phyloP scores from a whole-genome alignment of 2,329 filamentous ascomycete genomes.

The Periconia digitata region DNA sequence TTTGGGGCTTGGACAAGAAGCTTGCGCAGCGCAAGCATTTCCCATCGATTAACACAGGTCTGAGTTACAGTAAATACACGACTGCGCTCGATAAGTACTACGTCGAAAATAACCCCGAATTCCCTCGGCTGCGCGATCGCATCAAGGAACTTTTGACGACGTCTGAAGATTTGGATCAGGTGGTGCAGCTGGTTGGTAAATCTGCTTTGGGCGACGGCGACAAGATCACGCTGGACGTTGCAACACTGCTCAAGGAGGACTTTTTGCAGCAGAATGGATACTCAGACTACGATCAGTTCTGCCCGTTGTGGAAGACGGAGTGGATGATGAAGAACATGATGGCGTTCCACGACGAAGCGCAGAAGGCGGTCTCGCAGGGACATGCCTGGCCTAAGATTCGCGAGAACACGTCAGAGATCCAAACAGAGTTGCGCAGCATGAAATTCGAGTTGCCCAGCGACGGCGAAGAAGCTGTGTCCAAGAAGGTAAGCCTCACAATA shows the following conservation, averaged over 20 bases:
- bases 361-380: slow-evolving; percentile 91
- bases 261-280: slow-evolving; percentile 99
- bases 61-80: slow-evolving; percentile 97
- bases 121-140: slow-evolving; percentile 87
- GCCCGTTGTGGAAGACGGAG: slow-evolving; percentile 98
- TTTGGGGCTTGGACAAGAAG: slow-evolving; percentile 99
- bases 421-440: slow-evolving; percentile 82
- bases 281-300: slow-evolving; percentile 99
- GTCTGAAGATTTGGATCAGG: slow-evolving; percentile 96
- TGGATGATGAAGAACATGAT: slow-evolving; percentile 99
- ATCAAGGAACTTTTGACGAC: slow-evolving; percentile 92
- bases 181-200: slow-evolving; percentile 97
- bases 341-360: slow-evolving; percentile 94
- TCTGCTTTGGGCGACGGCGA: slow-evolving; percentile 92
- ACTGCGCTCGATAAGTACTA: slow-evolving; percentile 88
- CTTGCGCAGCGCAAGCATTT: slow-evolving; percentile 98
- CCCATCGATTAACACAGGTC: slow-evolving; percentile 92
- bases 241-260: slow-evolving; percentile 92
- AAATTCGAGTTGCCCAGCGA: slow-evolving; percentile 95
- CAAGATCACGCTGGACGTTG: slow-evolving; percentile 96
- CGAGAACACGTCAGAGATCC: slow-evolving; percentile 85
- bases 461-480: slow-evolving; percentile 74
- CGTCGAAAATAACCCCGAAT: slow-evolving; percentile 89
- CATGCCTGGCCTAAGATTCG: slow-evolving; percentile 91
- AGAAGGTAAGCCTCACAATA: slow-evolving; percentile 66